These are phyloP conservation scores for Delonix regia DNA, from an alignment of 306 rosid genomes.

Conservation along the genomic window DNA sequence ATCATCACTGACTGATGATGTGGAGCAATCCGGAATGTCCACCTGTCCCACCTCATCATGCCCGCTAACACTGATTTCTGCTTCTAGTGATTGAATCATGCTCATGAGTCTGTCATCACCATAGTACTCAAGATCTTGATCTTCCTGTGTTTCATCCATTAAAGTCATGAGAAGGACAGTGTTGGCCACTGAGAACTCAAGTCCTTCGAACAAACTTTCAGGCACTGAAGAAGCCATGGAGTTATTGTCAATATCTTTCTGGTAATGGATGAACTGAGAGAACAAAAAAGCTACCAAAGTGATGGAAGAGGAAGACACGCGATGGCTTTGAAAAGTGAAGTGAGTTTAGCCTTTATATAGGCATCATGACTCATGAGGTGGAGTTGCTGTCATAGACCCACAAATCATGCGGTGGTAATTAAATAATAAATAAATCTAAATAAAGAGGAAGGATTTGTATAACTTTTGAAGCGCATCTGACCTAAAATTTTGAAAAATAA, in stretches of 20 bases:
- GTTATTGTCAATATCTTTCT: too few species aligned
- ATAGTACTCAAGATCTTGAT: conserved; percentile 5
- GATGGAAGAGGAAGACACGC: neutral
- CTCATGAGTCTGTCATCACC: conserved; percentile 54
- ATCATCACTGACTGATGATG: conserved; percentile 21
- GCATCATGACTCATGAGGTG: neutral
- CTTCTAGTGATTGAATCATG: conserved; percentile 59
- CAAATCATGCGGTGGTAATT: conserved; percentile 7
- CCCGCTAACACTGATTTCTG: conserved; percentile 34
- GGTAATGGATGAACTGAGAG: too few species aligned
- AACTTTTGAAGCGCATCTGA: too few species aligned
- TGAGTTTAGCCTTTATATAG: conserved; percentile 29
- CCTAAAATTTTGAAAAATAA: too few species aligned
- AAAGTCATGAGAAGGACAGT: conserved; percentile 49
- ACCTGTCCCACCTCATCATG: conserved; percentile 7
- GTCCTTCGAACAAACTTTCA: conserved; percentile 34
- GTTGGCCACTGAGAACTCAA: conserved; percentile 39
- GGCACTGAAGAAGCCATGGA: conserved; percentile 31
- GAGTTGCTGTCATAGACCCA: conserved; percentile 7
- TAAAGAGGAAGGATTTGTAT: too few species aligned
- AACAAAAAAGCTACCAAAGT: neutral
- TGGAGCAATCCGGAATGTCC: conserved; percentile 42
- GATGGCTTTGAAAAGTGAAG: conserved; percentile 27
- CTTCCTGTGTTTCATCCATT: conserved; percentile 52
- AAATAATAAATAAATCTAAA: too few species aligned